Percentiles rank a stretch among this genome's conserved stretches.
Evolutionary conservation across 768 basidiomycete species (phyloP).

Genomic region (Tulasnella sp.): DNA sequence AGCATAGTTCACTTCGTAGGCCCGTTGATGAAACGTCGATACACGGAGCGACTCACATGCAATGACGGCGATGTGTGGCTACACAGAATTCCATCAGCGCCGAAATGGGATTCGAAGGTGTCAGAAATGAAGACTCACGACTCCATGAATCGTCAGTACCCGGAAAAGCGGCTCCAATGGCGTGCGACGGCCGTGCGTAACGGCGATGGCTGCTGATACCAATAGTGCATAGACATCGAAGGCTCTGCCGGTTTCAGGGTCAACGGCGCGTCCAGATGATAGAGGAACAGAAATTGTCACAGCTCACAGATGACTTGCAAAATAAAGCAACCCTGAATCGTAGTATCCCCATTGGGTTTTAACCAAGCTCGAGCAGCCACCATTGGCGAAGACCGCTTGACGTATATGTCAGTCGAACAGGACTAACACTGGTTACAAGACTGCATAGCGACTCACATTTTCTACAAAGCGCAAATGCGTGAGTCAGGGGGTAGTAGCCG

Average conservation of each 20-base stretch:
- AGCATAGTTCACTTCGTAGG: neutral
- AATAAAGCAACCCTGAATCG: neutral
- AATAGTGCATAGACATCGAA: neutral
- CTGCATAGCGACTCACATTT: too few species aligned
- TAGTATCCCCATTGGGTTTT: conserved; percentile 2
- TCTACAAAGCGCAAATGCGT: too few species aligned
- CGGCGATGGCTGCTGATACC: neutral
- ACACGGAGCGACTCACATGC: neutral
- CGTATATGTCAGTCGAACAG: too few species aligned
- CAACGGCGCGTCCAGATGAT: too few species aligned
- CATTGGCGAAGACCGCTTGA: neutral
- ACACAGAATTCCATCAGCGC: neutral
- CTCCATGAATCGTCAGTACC: neutral
- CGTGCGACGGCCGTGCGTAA: neutral
- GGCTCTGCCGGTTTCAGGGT: neutral
- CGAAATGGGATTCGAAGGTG: neutral
- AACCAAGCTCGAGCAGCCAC: neutral
- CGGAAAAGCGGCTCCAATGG: neutral
- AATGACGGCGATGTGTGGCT: neutral
- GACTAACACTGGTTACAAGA: too few species aligned
- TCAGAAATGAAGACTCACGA: neutral
- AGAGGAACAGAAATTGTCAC: neutral
- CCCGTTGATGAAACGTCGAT: too few species aligned
- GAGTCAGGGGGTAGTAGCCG: neutral
- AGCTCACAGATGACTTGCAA: neutral